These are phyloP conservation scores for Eimeria sp. DNA, from an alignment of 169 alveolate genomes.

Conservation along the genomic window DNA sequence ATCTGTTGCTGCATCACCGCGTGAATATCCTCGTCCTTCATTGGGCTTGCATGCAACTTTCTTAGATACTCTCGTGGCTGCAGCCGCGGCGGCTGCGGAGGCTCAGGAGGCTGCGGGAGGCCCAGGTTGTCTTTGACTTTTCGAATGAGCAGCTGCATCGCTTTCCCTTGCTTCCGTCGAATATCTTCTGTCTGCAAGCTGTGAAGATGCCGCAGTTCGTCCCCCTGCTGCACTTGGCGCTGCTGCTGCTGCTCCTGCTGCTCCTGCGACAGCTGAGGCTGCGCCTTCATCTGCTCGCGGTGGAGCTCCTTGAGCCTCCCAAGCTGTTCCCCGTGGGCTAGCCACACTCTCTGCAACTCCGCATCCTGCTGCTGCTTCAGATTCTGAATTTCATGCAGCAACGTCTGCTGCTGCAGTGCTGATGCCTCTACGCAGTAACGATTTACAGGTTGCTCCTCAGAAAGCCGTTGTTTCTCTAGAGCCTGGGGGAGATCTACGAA, in stretches of 20 bases:
- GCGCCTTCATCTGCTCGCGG: background rate
- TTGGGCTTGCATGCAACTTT: constrained; percentile 39
- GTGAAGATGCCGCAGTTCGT: constrained; percentile 47
- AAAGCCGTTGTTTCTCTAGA: background rate
- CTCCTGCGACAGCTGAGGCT: background rate
- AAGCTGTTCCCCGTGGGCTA: background rate
- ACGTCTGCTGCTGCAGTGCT: background rate
- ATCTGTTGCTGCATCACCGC: constrained; percentile 64
- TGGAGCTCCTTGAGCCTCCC: constrained; percentile 8
- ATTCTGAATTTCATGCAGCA: background rate
- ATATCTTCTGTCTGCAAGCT: background rate
- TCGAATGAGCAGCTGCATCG: background rate
- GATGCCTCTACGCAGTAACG: background rate
- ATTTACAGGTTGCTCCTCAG: background rate
- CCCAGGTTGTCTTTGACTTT: background rate
- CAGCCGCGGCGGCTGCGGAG: background rate
- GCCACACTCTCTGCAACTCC: constrained; percentile 22
- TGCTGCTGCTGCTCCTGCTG: constrained; percentile 12
- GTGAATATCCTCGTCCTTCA: constrained; percentile 57
- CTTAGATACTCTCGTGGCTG: constrained; percentile 22
- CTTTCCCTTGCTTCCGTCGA: background rate
- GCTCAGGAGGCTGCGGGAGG: constrained; percentile 13
- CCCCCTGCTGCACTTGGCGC: constrained; percentile 44
- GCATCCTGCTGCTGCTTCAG: constrained; percentile 13
- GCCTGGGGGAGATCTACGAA: background rate